Evolutionary conservation across 75 land plant genomes (phyloP), one percentile per base, ranked within the genome.

Genomic region (Gnetum montanum): DNA sequence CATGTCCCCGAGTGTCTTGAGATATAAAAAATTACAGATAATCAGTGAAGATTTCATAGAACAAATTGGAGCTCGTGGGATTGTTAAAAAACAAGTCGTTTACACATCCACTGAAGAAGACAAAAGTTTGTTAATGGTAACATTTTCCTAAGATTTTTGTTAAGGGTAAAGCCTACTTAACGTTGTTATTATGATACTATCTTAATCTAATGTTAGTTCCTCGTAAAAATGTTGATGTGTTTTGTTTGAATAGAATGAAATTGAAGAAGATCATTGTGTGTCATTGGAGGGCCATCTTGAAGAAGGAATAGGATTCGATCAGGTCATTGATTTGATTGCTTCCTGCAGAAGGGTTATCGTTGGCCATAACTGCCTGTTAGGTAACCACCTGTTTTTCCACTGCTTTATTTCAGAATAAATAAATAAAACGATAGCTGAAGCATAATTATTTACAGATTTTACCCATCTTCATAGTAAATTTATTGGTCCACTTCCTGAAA

Each of bases 291-390:
- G 34, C 54, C 70, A 75, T n/a, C 61, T 93, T 1, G 58, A 68
- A 35, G 65, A 62, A 37, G 90, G 90, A 40, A 78, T 80, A 37
- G 98, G 96, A 1, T 88, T 93, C 66, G 90, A 96, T 6, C 85
- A 93, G 55, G 87, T 93, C 49, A 64, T 93, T 37, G 98, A 93
- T 57, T 74, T 81, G 24, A 79, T 93, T 66, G 60, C 65, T n/a
- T 69, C 81, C 12, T 75, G 84, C 54, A 36, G 69, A 24, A 82
- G 85, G 55, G 67, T 87, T 54, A 59, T 93, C 60, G 76, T 93
- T 65, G 98, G 98, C 25, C 96, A 93, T 69, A 85, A 89, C 62
- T 89, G 98, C 60, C 57, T 88, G 47, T 61, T 93, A 41, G 98
- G 96, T 90, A 66, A 10, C 11, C 23, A 31, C 30, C 16, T 8